Evolutionary conservation across 495 filamentous ascomycete species (phyloP), one percentile per base, ranked within the genome.

Genomic region (Penicilliopsis zonata): DNA sequence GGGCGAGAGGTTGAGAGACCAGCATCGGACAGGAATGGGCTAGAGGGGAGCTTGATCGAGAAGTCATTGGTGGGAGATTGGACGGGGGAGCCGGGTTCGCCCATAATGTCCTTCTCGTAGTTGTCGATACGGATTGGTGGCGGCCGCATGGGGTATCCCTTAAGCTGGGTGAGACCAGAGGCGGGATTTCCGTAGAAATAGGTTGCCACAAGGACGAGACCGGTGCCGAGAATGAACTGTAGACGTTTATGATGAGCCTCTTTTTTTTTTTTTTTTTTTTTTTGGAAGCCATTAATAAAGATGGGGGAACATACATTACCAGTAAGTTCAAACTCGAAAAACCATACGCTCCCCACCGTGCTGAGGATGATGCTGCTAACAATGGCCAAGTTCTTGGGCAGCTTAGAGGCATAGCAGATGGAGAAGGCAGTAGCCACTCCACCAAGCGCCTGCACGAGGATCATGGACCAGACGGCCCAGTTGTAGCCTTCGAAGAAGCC

Each of bases 401-500:
- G 85, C 46, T 83, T 90, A 52, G 90, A 42, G 3, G 85, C 79
- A 49, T 86, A 83, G 30, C 82, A 83, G 51, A 93, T 78, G 53
- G 79, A 86, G 31, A 94, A 70, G 1, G 84, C 83, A 7, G 86
- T 73, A 4, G 88, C 46, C 9, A 96, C 68, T 5, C 90, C 90
- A 24, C 86, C 86, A 8, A 78, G 46, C 0, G 88, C 82, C 49
- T 98, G 90, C 30, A 87, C 67, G 2, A 70, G 38, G 35, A 98
- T 80, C 9, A 84, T 78, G 2, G 76, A 69, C 88, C 87, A 95
- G 3, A 96, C 90, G 17, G 87, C 67, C 60, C 69, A 72, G 53
- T 88, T 94, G 59, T 96, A 98, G 5, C 90, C 90, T 13, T 79
- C 79, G 46, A 96, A 95, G 53, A 96, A 84, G 4, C 90, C 87